phyloP scores from a whole-genome alignment of 352 stramenopile species.

The Phytophthora chlamydospora region DNA sequence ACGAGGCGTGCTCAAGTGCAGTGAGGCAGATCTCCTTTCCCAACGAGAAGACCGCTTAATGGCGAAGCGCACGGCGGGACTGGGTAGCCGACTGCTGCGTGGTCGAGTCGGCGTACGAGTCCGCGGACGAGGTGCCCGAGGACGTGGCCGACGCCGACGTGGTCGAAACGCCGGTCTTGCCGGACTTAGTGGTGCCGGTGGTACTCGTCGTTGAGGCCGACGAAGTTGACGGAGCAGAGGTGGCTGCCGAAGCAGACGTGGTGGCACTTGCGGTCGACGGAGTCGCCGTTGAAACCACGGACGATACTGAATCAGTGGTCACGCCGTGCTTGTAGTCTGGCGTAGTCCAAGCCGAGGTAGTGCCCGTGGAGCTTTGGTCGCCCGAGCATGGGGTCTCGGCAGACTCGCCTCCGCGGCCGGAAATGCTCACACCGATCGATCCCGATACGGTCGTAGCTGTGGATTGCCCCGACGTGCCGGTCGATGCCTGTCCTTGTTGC shows the following conservation, averaged over 20 bases:
- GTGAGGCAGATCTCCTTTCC: constrained; percentile 5
- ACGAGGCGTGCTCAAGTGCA: not conserved
- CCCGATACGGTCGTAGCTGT: constrained; percentile 8
- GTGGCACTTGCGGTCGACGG: not conserved
- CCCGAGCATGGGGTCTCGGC: constrained; percentile 17
- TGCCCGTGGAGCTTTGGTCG: constrained; percentile 13
- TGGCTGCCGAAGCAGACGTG: constrained; percentile 1
- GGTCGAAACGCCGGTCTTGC: constrained; percentile 22
- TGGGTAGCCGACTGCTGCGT: constrained; percentile 26
- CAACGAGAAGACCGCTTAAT: constrained; percentile 21
- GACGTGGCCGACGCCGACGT: constrained; percentile 13
- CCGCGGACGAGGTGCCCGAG: constrained; percentile 21
- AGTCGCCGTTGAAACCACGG: constrained; percentile 4
- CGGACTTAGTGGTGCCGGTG: constrained; percentile 14
- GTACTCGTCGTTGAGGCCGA: constrained; percentile 6
- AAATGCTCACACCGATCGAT: constrained; percentile 5
- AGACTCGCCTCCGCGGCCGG: constrained; percentile 5
- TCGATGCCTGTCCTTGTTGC: not conserved
- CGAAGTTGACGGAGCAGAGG: not conserved
- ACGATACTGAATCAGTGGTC: constrained; percentile 5
- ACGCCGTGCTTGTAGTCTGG: constrained; percentile 27
- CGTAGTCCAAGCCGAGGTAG: constrained; percentile 8
- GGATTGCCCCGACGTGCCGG: constrained; percentile 1
- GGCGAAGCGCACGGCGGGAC: constrained; percentile 26
- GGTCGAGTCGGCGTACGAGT: constrained; percentile 29